Evolutionary conservation across 116 monocot species (phyloP), one percentile per base, ranked within the genome.

Genomic region (Dioscorea cayenensis): DNA sequence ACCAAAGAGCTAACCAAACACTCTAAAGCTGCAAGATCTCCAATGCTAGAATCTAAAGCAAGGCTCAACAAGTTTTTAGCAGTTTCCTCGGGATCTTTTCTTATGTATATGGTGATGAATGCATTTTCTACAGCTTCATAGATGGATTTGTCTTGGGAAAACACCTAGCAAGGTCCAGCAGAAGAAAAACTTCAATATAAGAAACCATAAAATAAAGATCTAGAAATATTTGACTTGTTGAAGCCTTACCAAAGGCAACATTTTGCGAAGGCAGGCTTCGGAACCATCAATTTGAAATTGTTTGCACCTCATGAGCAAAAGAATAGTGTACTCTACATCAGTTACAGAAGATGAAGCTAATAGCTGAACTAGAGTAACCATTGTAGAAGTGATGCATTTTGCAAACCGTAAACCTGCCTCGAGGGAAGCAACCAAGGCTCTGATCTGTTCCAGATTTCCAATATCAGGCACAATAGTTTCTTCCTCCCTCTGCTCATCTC

Each of bases 241-340:
- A 43, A 80, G 20, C 1, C 75, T 80, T 88, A 99, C 99, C 94
- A 99, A 72, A 23, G 99, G 99, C 49, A 99, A 69, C 91, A 99
- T 99, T 82, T 87, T 99, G 1, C 72, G 79, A 58, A 99, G 90
- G 66, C 85, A 89, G 71, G 76, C 89, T 72, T 99, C 99, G 49
- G 99, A 91, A 63, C 94, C 94, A 85, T 99, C 99, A 72, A 99
- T 94, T 63, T 99, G 94, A 73, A 99, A 99, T 49, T 99, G 99
- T 66, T 84, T 89, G 76, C 91, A 94, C 65, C 99, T 89, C 94
- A 99, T 99, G 55, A 99, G 71, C 28, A 99, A 75, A 61, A 87
- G 85, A 23, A 99, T 99, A 2, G 99, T 81, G 64, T 89, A 80
- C 77, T 99, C 99, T 32, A 99, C 99, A 79, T 99, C 99, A 74